phyloP scores from a whole-genome alignment of 2,329 filamentous ascomycete species.

The Daldinia sp. region DNA sequence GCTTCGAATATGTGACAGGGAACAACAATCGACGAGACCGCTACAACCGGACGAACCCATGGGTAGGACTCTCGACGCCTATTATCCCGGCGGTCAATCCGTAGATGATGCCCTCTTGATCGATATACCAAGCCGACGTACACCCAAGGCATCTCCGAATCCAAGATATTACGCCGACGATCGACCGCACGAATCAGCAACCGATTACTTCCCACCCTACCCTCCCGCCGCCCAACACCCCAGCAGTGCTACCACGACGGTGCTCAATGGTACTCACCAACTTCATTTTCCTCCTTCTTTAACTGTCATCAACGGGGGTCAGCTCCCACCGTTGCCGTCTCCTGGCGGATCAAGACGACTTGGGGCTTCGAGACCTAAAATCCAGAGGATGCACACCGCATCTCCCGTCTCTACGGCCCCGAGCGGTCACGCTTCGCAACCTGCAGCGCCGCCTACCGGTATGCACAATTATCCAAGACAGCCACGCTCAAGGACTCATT shows the following conservation, averaged over 20 bases:
- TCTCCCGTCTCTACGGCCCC: slow-evolving; percentile 72
- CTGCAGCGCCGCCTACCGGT: slow-evolving; percentile 48
- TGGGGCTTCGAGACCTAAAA: slow-evolving; percentile 56
- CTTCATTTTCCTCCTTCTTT: slow-evolving; percentile 69
- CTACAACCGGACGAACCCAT: slow-evolving; percentile 90
- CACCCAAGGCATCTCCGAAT: slow-evolving; percentile 79
- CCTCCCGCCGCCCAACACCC: slow-evolving; percentile 43
- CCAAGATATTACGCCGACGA: slow-evolving; percentile 46
- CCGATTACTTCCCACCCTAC: slow-evolving; percentile 49
- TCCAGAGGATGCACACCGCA: slow-evolving; percentile 76
- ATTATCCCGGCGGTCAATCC: slow-evolving; percentile 85
- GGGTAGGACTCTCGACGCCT: slow-evolving; percentile 77
- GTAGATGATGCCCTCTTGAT: slow-evolving; percentile 92
- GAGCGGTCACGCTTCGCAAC: slow-evolving; percentile 54
- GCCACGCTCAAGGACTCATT: slow-evolving; percentile 65
- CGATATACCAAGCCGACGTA: slow-evolving; percentile 79
- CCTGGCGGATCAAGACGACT: slow-evolving; percentile 70
- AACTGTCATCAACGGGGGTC: slow-evolving; percentile 80
- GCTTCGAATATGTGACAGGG: slow-evolving; percentile 78
- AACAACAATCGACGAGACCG: slow-evolving; percentile 69
- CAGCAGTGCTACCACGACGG: slow-evolving; percentile 38
- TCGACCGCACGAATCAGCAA: slow-evolving; percentile 47
- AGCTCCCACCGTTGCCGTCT: slow-evolving; percentile 81
- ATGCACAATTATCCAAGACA: slow-evolving; percentile 53
- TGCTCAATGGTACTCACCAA: slow-evolving; percentile 41